These are phyloP conservation scores for Talaromyces pinophilus DNA, from an alignment of 2,329 filamentous ascomycete species.

Conservation along the genomic window DNA sequence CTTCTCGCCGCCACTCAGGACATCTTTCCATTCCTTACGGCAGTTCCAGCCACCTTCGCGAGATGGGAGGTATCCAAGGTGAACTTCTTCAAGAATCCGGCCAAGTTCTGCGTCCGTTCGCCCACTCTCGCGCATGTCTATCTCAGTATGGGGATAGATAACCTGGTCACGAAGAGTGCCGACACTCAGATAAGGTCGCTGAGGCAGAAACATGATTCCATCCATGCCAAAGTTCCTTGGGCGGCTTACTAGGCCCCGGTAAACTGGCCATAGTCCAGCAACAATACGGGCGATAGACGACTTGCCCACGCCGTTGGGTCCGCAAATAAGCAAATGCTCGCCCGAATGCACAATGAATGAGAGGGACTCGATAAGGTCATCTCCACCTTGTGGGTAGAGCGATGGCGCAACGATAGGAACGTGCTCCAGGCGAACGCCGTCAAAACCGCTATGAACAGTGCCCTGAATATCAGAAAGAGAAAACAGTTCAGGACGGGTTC, in stretches of 20 bases:
- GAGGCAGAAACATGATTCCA: conserved; percentile 97
- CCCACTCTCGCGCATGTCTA: conserved; percentile 84
- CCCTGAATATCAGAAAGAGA: conserved; percentile 90
- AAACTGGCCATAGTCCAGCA: conserved; percentile 93
- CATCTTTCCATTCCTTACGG: conserved; percentile 97
- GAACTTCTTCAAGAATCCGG: conserved; percentile 76
- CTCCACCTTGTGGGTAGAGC: conserved; percentile 84
- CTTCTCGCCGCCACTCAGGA: conserved; percentile 96
- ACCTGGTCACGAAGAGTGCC: conserved; percentile 95
- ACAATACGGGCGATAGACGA: conserved; percentile 83
- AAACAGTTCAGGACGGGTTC: conserved; percentile 73
- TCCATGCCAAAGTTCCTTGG: conserved; percentile 79
- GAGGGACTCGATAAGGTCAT: conserved; percentile 84
- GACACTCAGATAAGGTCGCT: conserved; percentile 86
- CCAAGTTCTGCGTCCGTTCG: conserved; percentile 77
- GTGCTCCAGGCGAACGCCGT: conserved; percentile 88
- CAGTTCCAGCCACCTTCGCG: conserved; percentile 97
- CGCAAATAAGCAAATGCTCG: conserved; percentile 92
- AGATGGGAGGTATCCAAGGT: conserved; percentile 83
- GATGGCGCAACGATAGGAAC: conserved; percentile 89
- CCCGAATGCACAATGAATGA: conserved; percentile 87
- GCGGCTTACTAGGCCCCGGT: conserved; percentile 85
- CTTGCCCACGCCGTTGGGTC: conserved; percentile 93
- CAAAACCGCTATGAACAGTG: conserved; percentile 90
- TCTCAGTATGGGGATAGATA: conserved; percentile 92